A percentile compares a stretch with the other conserved stretches of the same genome.
These are phyloP conservation scores for Abortiporus biennis DNA, from an alignment of 1,284 basidiomycete species.

Conservation along the genomic window DNA sequence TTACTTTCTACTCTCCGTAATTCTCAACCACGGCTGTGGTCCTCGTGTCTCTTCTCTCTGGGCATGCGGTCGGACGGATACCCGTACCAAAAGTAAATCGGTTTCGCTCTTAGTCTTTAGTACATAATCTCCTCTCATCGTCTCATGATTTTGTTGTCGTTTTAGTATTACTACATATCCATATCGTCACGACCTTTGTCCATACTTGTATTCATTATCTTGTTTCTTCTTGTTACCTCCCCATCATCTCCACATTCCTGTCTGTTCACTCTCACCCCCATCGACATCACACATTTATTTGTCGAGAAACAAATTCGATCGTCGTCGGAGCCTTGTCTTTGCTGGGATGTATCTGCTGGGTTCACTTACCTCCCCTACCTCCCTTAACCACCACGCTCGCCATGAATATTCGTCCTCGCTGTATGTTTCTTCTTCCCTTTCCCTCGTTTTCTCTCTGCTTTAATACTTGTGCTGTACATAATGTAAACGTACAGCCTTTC, in stretches of 20 bases:
- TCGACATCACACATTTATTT: not conserved
- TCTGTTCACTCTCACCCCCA: not conserved
- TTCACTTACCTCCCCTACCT: too few species aligned
- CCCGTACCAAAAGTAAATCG: conserved; percentile 3
- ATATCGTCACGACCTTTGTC: too few species aligned
- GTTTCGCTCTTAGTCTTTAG: too few species aligned
- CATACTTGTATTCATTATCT: not conserved
- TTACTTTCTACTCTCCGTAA: not conserved
- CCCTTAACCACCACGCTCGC: not conserved
- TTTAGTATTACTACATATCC: too few species aligned
- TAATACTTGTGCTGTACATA: too few species aligned
- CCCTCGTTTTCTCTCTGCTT: not conserved
- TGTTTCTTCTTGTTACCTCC: not conserved
- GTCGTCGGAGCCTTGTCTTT: not conserved
- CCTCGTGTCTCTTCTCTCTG: not conserved
- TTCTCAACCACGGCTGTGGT: not conserved
- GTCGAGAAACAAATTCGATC: not conserved
- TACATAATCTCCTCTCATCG: too few species aligned
- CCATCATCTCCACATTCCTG: not conserved
- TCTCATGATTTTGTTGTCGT: too few species aligned
- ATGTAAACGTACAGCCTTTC: too few species aligned
- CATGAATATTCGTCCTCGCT: not conserved
- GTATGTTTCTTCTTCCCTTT: not conserved
- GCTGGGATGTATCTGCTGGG: not conserved
- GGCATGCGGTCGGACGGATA: not conserved